Evolutionary conservation across 1,139 yeast species (phyloP), one percentile per base, ranked within the genome.

Genomic region (Magnusiomyces tetraspermus): DNA sequence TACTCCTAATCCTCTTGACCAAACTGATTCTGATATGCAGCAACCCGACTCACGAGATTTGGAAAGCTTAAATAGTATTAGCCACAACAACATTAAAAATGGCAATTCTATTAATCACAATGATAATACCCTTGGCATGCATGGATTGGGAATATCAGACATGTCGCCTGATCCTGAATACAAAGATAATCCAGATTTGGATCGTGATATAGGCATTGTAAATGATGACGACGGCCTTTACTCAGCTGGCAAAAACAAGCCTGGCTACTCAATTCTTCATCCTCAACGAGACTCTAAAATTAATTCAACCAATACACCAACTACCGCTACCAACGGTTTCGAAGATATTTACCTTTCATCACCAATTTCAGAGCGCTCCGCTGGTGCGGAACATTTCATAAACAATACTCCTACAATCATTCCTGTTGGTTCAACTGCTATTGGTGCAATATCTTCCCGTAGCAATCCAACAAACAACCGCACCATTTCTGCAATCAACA

Each of bases 321-420:
- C 33, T 26, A 38, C 37, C 22, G 38, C 43, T 15, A 53, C 50
- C 2, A 38, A 43, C 15, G 15, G 21, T 21, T 48, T 28, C 45
- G 54, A 51, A 6, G 56, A 53, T 11, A 19, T 42, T 3, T 49
- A 46, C 36, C 23, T 53, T 26, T 26, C 52, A 2, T 53, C 56
- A 1, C 56, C 56, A 4, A 46, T 42, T 2, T 53, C 56, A 11
- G 48, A 50, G 8, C 33, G 17, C 26, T 51, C 53, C 13, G 26
- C 49, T 22, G 30, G 43, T 13, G 11, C 33, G 13, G 13, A 30
- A 8, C 33, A 30, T 30, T 13, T 8, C 13, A 8, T 8, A 8
- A 30, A 13, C 33, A 30, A 30, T 30, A 13, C 8, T 8, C 33
- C 33, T 19, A 38, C 42, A 19, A 38, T 38, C 22, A 38, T 38